These are phyloP conservation scores for Phycomyces blakesleeanus DNA, from an alignment of 192 early-diverging fungal genomes.

Conservation along the genomic window DNA sequence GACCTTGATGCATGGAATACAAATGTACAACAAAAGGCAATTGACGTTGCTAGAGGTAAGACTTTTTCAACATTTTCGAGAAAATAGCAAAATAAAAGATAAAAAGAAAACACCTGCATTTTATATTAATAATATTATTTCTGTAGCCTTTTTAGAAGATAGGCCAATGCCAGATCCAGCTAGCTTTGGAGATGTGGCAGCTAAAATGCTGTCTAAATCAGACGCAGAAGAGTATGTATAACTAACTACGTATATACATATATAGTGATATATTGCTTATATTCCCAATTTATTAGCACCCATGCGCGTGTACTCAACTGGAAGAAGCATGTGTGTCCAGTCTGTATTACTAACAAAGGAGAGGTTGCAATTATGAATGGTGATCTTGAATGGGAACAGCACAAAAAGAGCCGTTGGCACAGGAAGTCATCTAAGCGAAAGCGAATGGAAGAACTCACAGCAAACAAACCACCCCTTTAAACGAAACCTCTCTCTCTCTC, in stretches of 20 bases:
- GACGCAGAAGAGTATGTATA: constrained; percentile 37
- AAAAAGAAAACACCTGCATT: too few species aligned
- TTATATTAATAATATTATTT: background rate
- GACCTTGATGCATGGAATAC: constrained; percentile 53
- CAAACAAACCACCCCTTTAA: background rate
- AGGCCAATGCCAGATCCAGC: constrained; percentile 31
- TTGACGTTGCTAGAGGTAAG: constrained; percentile 50
- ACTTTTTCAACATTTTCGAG: too few species aligned
- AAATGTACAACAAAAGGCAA: constrained; percentile 50
- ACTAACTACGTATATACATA: too few species aligned
- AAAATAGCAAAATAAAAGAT: too few species aligned
- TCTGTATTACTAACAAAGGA: constrained; percentile 55
- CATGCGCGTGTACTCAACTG: constrained; percentile 44
- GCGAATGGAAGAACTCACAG: constrained; percentile 31
- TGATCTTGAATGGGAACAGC: constrained; percentile 70
- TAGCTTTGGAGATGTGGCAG: constrained; percentile 32
- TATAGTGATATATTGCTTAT: too few species aligned
- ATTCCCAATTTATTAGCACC: constrained; percentile 17
- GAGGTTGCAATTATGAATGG: constrained; percentile 63
- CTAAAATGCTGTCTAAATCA: constrained; percentile 30
- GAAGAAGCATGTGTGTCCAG: constrained; percentile 65
- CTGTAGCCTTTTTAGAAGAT: constrained; percentile 39
- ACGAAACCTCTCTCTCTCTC: background rate
- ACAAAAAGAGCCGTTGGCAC: constrained; percentile 66
- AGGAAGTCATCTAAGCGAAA: constrained; percentile 42